Evolutionary conservation across 768 basidiomycete genomes (phyloP), one percentile per base, ranked within the genome.

Genomic region (Leucocoprinus birnbaumii): DNA sequence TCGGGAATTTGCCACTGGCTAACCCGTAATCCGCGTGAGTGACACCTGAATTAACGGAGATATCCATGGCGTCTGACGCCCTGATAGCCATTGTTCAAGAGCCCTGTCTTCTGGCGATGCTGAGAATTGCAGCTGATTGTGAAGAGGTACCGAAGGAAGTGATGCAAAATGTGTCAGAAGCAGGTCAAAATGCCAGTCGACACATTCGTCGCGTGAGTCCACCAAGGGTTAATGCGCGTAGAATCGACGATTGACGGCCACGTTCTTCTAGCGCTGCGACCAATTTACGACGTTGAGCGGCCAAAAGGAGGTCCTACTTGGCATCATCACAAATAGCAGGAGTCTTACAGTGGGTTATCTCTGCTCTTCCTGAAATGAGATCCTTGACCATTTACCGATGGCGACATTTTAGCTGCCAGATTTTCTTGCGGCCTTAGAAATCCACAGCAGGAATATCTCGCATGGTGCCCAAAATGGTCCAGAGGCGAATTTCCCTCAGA

Each of bases 81-180:
- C 45, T 34, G 34, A 43, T 58, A 92, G 90, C 79, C 31, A 73
- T 85, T 25, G 80, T 92, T 7, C 87, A 89, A 64, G 91, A 94
- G 55, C 83, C 83, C 3, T 83, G 82, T 57, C 68, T 94, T 26
- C 65, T 92, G 27, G 77, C 85, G 2, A 87, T 93, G 85, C 68
- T 91, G 34, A 78, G 89, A 51, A 73, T 79, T 47, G 81, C 79
- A 2, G 79, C 83, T 18, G 86, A 83, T 61, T 77, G 65, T 31
- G 62, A 81, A 9, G 70, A 77, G 21, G 64, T 87, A 10, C 80
- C 85, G 3, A 63, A 71, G 18, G 69, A 78, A 5, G 73, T 82
- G 21, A 59, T 72, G 13, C 66, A 64, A 21, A 59, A 64, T 13
- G 80, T 90, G 10, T 66, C 68, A 19, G 68, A 69, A 35, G 51